Conservation (phyloP, 176 grass and related monocot species). For the Oryza officinalis region DNA sequence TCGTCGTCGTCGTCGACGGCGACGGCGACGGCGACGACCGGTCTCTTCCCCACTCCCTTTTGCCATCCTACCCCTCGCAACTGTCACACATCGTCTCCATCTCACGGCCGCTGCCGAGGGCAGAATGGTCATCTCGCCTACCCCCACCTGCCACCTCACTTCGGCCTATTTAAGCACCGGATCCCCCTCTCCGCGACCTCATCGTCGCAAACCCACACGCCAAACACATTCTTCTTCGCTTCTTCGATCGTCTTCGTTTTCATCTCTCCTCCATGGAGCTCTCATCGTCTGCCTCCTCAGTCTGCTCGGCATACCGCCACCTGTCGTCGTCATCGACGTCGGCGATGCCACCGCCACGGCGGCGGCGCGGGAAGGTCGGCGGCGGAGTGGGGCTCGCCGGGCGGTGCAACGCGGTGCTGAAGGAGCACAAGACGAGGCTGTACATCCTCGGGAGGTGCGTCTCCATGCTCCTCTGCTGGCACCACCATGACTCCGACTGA, state of each 20-base stretch:
- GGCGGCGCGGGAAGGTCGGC: constrained; percentile 20
- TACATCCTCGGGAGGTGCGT: constrained; percentile 84
- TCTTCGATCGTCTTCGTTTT: no score
- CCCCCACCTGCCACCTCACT: neutral
- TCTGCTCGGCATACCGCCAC: constrained; percentile 28
- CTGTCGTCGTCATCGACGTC: neutral
- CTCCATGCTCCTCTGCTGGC: constrained; percentile 88
- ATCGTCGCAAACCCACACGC: no score
- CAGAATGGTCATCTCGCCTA: neutral
- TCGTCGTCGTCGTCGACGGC: neutral
- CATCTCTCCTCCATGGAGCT: constrained; percentile 17
- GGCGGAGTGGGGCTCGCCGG: constrained; percentile 9
- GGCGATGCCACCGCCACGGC: neutral
- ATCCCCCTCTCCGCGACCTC: neutral
- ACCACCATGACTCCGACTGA: constrained; percentile 62
- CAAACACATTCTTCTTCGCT: no score
- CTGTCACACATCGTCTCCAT: neutral
- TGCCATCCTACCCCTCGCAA: neutral
- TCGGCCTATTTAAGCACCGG: constrained; percentile 40
- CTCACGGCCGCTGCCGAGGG: neutral
- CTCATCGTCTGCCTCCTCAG: constrained; percentile 36
- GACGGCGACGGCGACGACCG: no score
- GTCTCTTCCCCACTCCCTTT: neutral
- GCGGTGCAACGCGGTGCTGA: constrained; percentile 65
- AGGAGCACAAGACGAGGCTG: constrained; percentile 86